Base-by-base conservation (phyloP, 2,329 filamentous ascomycete species). In the Diaporthe ilicicola region DNA sequence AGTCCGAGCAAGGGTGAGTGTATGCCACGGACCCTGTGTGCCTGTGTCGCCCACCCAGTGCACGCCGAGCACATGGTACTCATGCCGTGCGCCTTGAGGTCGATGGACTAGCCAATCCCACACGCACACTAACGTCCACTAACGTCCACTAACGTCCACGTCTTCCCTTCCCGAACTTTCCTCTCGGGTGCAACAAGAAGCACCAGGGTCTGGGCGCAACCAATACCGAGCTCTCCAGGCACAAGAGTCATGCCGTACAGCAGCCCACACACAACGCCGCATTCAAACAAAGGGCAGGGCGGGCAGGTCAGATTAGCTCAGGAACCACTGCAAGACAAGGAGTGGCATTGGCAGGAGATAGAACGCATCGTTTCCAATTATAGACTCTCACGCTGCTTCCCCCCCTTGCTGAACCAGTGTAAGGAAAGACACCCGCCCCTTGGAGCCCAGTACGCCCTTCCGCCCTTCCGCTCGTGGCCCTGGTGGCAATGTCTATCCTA, bases 21-120 rank as follows among this genome's bases (percentile, higher is more conserved):
- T 68, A 50, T 19, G 6, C 13, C 6, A 15, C n/a, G n/a, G n/a
- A n/a, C n/a, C n/a, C n/a, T 9, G 6, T 1, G 19, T 24, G 42
- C 15, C 66, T 7, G 53, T 46, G 53, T 29, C 12, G 50, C 59
- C 44, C 29, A 59, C 53, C 65, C 15, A 69, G 44, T 44, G 48
- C 22, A 64, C 42, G 42, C 34, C n/a, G 66, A 72, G 39, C 59
- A 39, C 56, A 59, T 51, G 51, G 69, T 27, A 69, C 56, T 71
- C 54, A 62, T 71, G 70, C 34, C 37, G 70, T 72, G 66, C 59
- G 55, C 54, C 67, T 37, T 54, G 39, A 51, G 29, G 32, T 46
- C 22, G 51, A 55, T 46, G 61, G 67, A 55, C 53, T 34, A 48
- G 5, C 50, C 55, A 32, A 53, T 19, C n/a, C 27, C 37, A 17